Evolutionary conservation across 495 filamentous ascomycete species (phyloP), one percentile per base, ranked within the genome.

Genomic region (Hyphodiscus hymeniophilus): DNA sequence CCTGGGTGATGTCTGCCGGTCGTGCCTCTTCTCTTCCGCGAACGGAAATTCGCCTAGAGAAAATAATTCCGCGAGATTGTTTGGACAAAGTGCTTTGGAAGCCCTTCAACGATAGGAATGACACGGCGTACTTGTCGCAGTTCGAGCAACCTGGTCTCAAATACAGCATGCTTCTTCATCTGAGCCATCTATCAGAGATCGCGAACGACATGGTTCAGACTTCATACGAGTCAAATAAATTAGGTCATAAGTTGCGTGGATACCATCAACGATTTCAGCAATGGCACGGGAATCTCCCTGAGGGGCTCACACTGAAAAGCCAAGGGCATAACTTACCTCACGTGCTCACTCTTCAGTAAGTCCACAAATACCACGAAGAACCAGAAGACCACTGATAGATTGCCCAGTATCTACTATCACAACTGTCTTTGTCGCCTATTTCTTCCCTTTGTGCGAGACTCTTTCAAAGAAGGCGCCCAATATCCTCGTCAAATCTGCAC

Each of bases 221-320:
- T 47, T 74, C 68, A 47, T 72, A 67, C 49, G 70, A 69, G 3
- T 68, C 70, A 0, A 58, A 58, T 18, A 65, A 72, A 59, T 72
- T 32, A 74, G 66, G 63, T 51, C 59, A 60, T 17, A 64, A 61
- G 28, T 48, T 74, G 6, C 58, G 64, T 12, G 51, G 61, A 10
- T 42, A 58, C 20, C 64, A 72, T 50, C 39, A 50, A n/a, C 65
- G 62, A 43, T 66, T 67, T 33, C 55, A 63, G 26, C 44, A 52
- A n/a, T 74, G 69, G 70, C 63, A 66, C 51, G 56, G 54, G 4
- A 48, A 59, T 17, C 51, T 74, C n/a, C 70, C 70, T 17, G 38
- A 51, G 22, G 30, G 44, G 4, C 60, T 74, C 5, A 40, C 47
- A 11, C 42, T 72, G 5, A 55, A 59, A 28, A 50, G 65, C 15